Conservation (phyloP, 176 grass and related monocot genomes). For the Ampelocalamus luodianensis region DNA sequence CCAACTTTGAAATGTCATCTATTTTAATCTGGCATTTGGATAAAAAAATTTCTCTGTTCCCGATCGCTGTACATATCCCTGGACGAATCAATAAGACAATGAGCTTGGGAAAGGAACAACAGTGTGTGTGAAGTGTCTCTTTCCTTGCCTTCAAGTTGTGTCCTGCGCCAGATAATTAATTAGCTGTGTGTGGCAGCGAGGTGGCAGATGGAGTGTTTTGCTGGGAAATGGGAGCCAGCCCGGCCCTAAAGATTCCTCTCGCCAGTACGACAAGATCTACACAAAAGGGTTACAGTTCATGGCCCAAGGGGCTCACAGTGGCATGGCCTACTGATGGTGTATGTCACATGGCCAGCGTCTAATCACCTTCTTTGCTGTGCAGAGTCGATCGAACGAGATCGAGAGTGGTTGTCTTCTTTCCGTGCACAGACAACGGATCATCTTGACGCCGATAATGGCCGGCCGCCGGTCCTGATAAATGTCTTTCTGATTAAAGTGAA, state of each 20-base stretch:
- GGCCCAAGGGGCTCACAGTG: background rate
- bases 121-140: slow-evolving; percentile 40
- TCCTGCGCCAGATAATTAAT: slow-evolving; percentile 31
- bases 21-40: slow-evolving; percentile 64
- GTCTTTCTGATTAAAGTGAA: background rate
- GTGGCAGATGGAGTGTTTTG: slow-evolving; percentile 15
- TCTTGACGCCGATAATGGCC: background rate
- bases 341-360: slow-evolving; percentile 1
- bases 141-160: slow-evolving; percentile 36
- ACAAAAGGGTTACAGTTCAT: slow-evolving; percentile 18
- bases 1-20: slow-evolving; percentile 50
- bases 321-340: slow-evolving; percentile 8
- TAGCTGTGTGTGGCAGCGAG: background rate
- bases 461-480: background rate
- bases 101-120: slow-evolving; percentile 16
- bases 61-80: slow-evolving; percentile 35
- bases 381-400: slow-evolving; percentile 5
- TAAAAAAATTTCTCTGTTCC: slow-evolving; percentile 17
- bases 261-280: slow-evolving; percentile 42
- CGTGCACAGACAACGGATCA: background rate
- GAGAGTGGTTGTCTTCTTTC: background rate
- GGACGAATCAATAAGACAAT: slow-evolving; percentile 19
- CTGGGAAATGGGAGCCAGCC: slow-evolving; percentile 38
- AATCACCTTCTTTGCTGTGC: background rate
- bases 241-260: slow-evolving; percentile 42